A percentile compares a stretch with the other conserved stretches of the same genome.
Evolutionary conservation across 2,329 filamentous ascomycete genomes (phyloP).

Genomic region (Cladophialophora bantiana): DNA sequence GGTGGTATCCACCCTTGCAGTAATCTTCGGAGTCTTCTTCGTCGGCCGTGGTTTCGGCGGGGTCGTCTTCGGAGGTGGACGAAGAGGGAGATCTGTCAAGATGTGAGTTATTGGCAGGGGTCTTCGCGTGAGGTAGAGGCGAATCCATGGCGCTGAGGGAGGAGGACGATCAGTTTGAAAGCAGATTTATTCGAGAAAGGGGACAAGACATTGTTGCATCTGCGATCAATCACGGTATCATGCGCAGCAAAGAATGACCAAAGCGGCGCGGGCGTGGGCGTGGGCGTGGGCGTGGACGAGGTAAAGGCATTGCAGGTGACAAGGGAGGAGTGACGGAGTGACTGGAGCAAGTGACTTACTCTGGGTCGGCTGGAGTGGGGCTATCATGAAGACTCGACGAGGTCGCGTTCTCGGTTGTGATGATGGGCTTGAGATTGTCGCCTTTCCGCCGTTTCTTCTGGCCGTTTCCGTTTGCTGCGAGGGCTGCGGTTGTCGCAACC

Average conservation of each 20-base stretch:
- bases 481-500: constrained; percentile 59
- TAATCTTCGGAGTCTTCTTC: constrained; percentile 99
- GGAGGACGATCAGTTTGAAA: constrained; percentile 34
- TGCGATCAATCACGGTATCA: constrained; percentile 20
- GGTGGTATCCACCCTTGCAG: constrained; percentile 98
- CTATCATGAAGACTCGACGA: constrained; percentile 39
- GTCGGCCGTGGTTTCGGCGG: constrained; percentile 87
- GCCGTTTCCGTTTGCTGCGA: constrained; percentile 60
- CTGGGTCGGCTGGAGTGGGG: constrained; percentile 50
- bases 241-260: constrained; percentile 17
- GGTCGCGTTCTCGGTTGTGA: constrained; percentile 63
- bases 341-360: constrained; percentile 36
- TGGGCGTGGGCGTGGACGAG: constrained; percentile 1
- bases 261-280: too few species aligned
- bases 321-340: constrained; percentile 9
- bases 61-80: constrained; percentile 77
- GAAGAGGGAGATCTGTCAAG: constrained; percentile 78
- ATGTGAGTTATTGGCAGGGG: constrained; percentile 58
- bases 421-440: constrained; percentile 69
- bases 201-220: constrained; percentile 15
- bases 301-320: constrained; percentile 7
- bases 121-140: constrained; percentile 53
- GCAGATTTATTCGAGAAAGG: constrained; percentile 23
- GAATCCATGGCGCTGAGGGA: constrained; percentile 44
- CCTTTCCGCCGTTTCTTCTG: constrained; percentile 72